Base-by-base conservation (phyloP, 805 yeast species). In the Myxozyma monticola region DNA sequence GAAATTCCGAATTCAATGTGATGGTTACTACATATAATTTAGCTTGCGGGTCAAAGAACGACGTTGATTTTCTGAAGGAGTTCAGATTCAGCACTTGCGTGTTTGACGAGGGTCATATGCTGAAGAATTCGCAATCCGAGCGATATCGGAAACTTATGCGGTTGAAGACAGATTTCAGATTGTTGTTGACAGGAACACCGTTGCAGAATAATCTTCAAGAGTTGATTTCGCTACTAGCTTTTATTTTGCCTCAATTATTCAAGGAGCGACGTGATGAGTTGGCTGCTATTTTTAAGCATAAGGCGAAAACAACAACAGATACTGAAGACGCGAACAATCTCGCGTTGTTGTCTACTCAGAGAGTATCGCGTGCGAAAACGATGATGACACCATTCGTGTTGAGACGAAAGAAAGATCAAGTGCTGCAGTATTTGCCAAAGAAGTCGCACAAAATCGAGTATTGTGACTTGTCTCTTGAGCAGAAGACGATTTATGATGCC, bases 331-430 rank as follows among this genome's bases (percentile, higher is more conserved):
- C 71, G 17, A 73, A 71, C 46, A 84, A 79, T 63, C 86, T 87
- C 60, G 96, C 96, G 1, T 74, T 93, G 37, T 71, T 93, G 35
- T 88, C 97, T 0, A 85, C 84, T 59, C 95, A 91, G 69, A 95
- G 99, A 0, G 89, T 93, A 55, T 77, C 82, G 29, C 86, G 89
- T 64, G 99, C 99, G 2, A 88, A 88, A 66, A 85, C 93, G 4
- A 91, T 93, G 97, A 91, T 93, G 98, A 85, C 95, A 2, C 99
- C 99, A 3, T 93, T 93, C 71, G 91, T 93, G 7, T 72, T 93
- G 62, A 78, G 99, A 68, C 81, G 99, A 66, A 84, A 84, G 65
- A 93, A 93, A 71, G 86, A 80, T 48, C 97, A 91, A 68, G 99
- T 93, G 6, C 76, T 93, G 68, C 80, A 86, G 64, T 91, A 93